phyloP scores from a whole-genome alignment of 1,284 basidiomycete genomes.

The Cryptococcus sp. region DNA sequence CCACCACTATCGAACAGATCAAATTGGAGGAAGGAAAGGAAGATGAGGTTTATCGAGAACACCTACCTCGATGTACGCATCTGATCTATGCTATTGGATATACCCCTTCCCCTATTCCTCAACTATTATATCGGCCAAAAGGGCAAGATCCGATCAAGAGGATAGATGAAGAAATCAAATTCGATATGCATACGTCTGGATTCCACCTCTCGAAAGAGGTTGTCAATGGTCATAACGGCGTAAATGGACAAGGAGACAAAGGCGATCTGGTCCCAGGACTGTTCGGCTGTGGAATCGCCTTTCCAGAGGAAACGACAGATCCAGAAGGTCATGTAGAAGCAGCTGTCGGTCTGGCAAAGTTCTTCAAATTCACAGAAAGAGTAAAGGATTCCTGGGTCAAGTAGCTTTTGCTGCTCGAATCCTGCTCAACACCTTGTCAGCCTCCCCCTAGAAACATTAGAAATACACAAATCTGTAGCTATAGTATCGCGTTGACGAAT shows the following conservation, averaged over 20 bases:
- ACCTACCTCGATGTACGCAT: conserved; percentile 20
- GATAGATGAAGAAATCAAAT: conserved; percentile 11
- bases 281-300: conserved; percentile 22
- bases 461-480: too few species aligned
- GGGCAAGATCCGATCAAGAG: neutral
- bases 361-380: conserved; percentile 22
- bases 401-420: neutral
- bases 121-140: neutral
- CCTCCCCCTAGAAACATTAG: too few species aligned
- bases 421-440: too few species aligned
- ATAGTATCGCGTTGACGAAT: too few species aligned
- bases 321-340: conserved; percentile 23
- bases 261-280: conserved; percentile 7
- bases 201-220: conserved; percentile 1
- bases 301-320: conserved; percentile 21
- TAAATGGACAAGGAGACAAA: neutral
- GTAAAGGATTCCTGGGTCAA: conserved; percentile 12
- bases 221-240: neutral
- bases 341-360: conserved; percentile 25
- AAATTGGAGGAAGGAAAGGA: conserved; percentile 7
- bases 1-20: conserved; percentile 8
- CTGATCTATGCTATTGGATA: conserved; percentile 27
- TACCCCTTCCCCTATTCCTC: neutral
- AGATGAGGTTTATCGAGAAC: conserved; percentile 11
- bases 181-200: conserved; percentile 20